Conservation (phyloP, 2,329 filamentous ascomycete species). For the Emergomyces pasteurianus region DNA sequence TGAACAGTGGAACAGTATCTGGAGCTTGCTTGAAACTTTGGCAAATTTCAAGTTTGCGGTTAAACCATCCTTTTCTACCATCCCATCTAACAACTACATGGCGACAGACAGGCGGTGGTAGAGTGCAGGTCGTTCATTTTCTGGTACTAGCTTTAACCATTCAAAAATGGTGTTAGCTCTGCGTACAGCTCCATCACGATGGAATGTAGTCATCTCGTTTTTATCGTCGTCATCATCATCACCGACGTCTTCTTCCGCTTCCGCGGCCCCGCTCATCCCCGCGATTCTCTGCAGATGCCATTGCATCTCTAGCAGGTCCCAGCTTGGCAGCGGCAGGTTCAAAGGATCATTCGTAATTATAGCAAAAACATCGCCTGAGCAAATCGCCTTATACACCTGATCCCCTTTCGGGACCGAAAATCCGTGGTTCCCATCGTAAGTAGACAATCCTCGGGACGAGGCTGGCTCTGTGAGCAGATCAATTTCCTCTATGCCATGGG, state of each 20-base stretch:
- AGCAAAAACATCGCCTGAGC: not conserved
- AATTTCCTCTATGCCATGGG: not conserved
- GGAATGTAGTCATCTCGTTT: not conserved
- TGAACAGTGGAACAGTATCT: slow-evolving; percentile 7
- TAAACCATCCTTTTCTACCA: slow-evolving; percentile 3
- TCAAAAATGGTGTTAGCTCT: not conserved
- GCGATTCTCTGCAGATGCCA: slow-evolving; percentile 1
- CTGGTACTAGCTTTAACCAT: not conserved
- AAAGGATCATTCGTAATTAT: not conserved
- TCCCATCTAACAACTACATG: not conserved
- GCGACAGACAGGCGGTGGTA: not conserved
- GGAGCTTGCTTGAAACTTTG: slow-evolving; percentile 11
- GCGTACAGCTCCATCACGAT: not conserved
- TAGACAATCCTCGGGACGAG: not conserved
- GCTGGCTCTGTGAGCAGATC: not conserved
- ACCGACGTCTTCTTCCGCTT: not conserved
- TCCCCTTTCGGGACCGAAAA: not conserved
- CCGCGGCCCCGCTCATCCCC: not conserved
- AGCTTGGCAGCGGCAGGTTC: not conserved
- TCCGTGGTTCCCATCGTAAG: not conserved
- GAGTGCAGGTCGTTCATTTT: not conserved
- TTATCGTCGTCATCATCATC: not conserved
- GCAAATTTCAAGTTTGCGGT: slow-evolving; percentile 11
- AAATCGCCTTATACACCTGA: not conserved
- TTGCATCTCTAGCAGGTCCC: not conserved